Base-by-base conservation (phyloP, 306 rosid genomes). In the Cotoneaster glaucophyllus region DNA sequence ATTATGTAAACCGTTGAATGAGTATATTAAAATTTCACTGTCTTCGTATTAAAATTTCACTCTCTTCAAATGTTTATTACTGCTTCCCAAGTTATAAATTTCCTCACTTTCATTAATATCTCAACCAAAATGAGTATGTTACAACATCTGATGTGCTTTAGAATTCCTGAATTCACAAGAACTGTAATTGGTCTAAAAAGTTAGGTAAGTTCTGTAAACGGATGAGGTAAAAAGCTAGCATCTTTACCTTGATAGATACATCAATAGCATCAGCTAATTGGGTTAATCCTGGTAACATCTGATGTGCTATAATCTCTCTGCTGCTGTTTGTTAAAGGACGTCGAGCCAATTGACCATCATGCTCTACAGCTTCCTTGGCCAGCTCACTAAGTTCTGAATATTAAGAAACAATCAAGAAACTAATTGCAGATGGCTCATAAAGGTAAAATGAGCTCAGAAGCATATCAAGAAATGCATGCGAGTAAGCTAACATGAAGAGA, bases 281-380 rank as follows among this genome's bases (percentile, higher is more conserved):
- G 78, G 69, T 67, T 78, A 84, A 84, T 77, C 65, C 68, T 56
- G 87, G 86, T 53, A 93, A 61, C 58, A 85, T 82, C 82, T 71
- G 59, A 85, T 93, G 97, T 73, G 96, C 93, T 79, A 80, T 73
- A 43, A 84, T 81, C 86, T 93, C 97, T 84, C 59, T 93, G 81
- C 52, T 71, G 63, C 62, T 75, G 77, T 84, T 82, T 44, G 29
- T 82, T 71, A 93, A 74, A 62, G 98, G 90, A 53, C 80, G 83
- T 31, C 90, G 88, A 64, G 92, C 97, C 67, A 89, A 84, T 76
- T 97, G 90, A 52, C 97, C 97, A 84, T 93, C 98, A 72, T 78
- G 84, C 71, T 80, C 78, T 18, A 79, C 80, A 56, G 93, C 98
- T 82, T 91, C 97, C 67, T 22, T 48, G 43, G 61, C 80, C 85